Conservation (phyloP, 208 protist genomes). For the Lotmaria passim region DNA sequence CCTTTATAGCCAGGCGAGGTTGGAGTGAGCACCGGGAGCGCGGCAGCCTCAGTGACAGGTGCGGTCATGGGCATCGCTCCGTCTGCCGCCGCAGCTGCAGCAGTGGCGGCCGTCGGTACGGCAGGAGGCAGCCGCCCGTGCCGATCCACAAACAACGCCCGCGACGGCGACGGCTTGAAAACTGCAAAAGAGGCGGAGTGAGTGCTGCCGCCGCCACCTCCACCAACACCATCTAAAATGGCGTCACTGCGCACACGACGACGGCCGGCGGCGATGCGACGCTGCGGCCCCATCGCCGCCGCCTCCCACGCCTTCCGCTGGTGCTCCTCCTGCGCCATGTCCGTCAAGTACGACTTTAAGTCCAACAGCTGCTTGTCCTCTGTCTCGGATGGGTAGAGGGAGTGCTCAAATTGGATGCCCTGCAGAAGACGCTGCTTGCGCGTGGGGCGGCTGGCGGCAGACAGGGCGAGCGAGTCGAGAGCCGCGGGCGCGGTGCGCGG, state of each 20-base stretch:
- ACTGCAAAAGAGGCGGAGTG: slow-evolving; percentile 27
- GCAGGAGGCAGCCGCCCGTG: slow-evolving; percentile 30
- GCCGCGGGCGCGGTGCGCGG: slow-evolving; percentile 25
- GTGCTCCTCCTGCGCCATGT: slow-evolving; percentile 75
- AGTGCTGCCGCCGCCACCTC: not conserved
- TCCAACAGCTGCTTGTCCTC: slow-evolving; percentile 88
- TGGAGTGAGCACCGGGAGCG: not conserved
- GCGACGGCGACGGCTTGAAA: slow-evolving; percentile 20
- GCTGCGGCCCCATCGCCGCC: slow-evolving; percentile 25
- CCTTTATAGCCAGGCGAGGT: slow-evolving; percentile 17
- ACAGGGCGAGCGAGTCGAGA: slow-evolving; percentile 22
- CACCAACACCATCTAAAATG: not conserved
- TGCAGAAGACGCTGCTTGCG: slow-evolving; percentile 41
- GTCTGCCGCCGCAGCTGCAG: not conserved
- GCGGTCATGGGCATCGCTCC: not conserved
- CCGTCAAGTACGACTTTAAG: slow-evolving; percentile 68
- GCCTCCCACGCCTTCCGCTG: slow-evolving; percentile 28
- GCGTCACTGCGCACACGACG: slow-evolving; percentile 27
- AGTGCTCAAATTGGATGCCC: slow-evolving; percentile 80
- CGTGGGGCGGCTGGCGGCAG: slow-evolving; percentile 18
- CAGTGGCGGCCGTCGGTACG: not conserved
- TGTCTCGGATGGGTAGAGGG: slow-evolving; percentile 77
- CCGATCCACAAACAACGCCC: slow-evolving; percentile 32
- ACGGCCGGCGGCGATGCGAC: slow-evolving; percentile 30
- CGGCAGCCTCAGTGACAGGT: not conserved